Conservation (phyloP, 1,139 yeast genomes). For the Diutina rugosa region DNA sequence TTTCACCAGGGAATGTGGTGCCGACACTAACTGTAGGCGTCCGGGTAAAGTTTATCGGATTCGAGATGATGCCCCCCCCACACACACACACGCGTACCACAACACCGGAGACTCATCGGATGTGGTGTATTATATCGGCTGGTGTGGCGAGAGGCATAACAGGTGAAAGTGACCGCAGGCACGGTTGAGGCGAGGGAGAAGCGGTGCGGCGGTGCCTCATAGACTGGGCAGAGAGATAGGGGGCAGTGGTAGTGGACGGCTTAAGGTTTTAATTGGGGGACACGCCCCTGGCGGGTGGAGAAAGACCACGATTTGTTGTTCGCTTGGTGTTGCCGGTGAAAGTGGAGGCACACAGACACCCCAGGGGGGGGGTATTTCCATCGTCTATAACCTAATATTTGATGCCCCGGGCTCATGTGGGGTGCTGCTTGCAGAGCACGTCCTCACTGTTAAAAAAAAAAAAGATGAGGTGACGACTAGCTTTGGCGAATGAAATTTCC, state of each 20-base stretch:
- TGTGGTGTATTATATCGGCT: no score
- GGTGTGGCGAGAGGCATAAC: no score
- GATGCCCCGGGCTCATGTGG: neutral
- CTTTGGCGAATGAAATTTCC: neutral
- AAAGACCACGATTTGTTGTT: no score
- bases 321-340: no score
- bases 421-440: no score
- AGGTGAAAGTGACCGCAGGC: neutral
- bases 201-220: neutral
- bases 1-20: neutral
- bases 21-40: neutral
- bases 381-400: neutral
- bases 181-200: neutral
- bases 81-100: no score
- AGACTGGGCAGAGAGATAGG: neutral
- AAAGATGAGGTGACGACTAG: neutral
- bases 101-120: no score
- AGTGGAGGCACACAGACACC: no score
- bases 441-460: no score
- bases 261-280: no score
- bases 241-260: neutral
- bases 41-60: neutral
- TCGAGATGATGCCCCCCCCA: neutral
- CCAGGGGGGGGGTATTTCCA: neutral
- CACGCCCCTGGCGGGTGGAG: no score